Base-by-base conservation (phyloP, 208 protist genomes). In the Tritrichomonas foetus region DNA sequence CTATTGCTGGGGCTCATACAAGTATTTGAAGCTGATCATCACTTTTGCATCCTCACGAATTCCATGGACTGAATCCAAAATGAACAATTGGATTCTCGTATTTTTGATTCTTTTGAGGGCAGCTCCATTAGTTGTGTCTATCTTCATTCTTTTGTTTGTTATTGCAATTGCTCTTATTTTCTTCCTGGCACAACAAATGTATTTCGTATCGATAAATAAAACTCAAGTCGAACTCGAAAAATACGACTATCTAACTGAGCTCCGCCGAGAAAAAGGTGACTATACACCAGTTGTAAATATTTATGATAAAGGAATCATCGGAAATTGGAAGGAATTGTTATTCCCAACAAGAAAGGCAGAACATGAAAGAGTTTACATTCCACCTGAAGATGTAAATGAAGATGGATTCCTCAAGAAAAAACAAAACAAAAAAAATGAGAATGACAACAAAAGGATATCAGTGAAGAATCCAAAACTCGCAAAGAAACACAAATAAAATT, bases 161-260 rank as follows among this genome's bases (percentile, higher is more conserved):
- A 84, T 84, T 11, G 36, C 36, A 53, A n/a, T 53, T 2, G 27
- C 36, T 44, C 74, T 84, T 44, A 3, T 53, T 11, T n/a, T 84
- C 14, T 84, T 84, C 25, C 0, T 84, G 1, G 1, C 8, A n/a
- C 74, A 84, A 53, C 41, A 53, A 84, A 53, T 49, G 5, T 84
- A 84, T 44, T 78, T 47, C 33, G 36, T 84, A 30, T 84, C 74
- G 2, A 84, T 53, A 1, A 44, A 44, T n/a, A 53, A n/a, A 11
- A 84, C 74, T n/a, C 33, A 49, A 53, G n/a, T 84, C n/a, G 74
- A 84, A 53, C 13, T 84, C 33, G 74, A 84, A 11, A 89, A 89
- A 57, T 89, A 89, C 30, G 78, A 89, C 14, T 57, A 5, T 84
- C 0, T 53, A 0, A 20, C 27, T 47, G 11, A 39, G 57, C 22